Evolutionary conservation across 306 rosid genomes (phyloP).

Genomic region (Prosopis cineraria): DNA sequence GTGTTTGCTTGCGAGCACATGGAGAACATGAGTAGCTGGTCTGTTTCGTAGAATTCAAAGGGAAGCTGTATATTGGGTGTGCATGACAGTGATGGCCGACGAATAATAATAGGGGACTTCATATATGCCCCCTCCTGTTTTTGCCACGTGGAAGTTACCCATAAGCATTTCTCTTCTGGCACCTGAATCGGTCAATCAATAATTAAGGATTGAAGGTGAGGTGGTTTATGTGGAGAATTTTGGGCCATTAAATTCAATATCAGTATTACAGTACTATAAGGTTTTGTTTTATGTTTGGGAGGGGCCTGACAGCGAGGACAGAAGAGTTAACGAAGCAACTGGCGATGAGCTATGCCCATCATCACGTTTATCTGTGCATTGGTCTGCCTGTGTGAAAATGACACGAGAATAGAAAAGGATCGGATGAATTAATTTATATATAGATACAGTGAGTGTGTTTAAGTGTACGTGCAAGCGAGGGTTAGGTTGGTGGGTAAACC

Average conservation of each 20-base stretch:
- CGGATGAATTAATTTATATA: background rate
- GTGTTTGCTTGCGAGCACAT: slow-evolving; percentile 1
- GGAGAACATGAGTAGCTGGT: background rate
- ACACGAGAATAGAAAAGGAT: background rate
- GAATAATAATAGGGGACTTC: background rate
- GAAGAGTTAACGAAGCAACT: background rate
- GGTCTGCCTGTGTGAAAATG: background rate
- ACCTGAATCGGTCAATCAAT: background rate
- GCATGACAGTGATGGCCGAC: background rate
- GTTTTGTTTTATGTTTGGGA: background rate
- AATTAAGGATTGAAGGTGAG: background rate
- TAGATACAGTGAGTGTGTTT: background rate
- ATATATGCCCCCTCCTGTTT: background rate
- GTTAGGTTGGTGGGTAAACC: background rate
- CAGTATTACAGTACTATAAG: background rate
- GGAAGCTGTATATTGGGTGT: background rate
- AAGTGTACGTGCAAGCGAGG: background rate
- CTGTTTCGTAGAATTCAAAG: slow-evolving; percentile 6
- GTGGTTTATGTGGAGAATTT: background rate
- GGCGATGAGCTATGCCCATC: background rate
- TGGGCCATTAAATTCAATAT: background rate
- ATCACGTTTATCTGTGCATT: background rate
- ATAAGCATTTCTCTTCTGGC: background rate
- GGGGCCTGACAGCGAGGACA: slow-evolving; percentile 10
- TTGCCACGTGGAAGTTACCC: background rate